Conservation (phyloP, 495 filamentous ascomycete species). For the Bacidia rubella region DNA sequence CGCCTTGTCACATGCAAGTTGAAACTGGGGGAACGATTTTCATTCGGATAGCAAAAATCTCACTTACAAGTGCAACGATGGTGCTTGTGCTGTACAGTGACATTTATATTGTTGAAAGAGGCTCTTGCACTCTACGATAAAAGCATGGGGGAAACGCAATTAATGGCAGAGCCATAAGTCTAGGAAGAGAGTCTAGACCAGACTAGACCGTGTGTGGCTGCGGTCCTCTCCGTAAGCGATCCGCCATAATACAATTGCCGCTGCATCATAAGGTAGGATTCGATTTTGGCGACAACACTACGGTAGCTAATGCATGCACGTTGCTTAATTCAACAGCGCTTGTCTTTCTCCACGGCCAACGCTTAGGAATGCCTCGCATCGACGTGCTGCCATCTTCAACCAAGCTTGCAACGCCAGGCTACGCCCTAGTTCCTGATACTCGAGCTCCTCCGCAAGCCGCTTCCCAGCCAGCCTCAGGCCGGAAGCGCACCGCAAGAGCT, state of each 20-base stretch:
- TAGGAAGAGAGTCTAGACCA: not conserved
- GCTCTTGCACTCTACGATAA: no score
- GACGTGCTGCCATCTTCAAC: slow-evolving; percentile 61
- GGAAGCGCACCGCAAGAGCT: slow-evolving; percentile 51
- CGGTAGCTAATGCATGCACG: not conserved
- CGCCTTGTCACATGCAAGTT: not conserved
- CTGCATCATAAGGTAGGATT: no score
- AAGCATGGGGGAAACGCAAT: no score
- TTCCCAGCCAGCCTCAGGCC: slow-evolving; percentile 39
- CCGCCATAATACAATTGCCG: no score
- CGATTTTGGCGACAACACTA: no score
- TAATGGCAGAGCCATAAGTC: not conserved
- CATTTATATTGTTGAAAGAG: no score
- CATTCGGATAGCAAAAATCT: no score
- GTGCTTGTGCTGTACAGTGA: no score
- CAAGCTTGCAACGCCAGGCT: slow-evolving; percentile 60
- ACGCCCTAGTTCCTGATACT: slow-evolving; percentile 77
- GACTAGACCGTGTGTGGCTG: not conserved
- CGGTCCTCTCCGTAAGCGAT: no score
- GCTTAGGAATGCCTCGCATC: slow-evolving; percentile 44
- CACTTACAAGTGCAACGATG: not conserved
- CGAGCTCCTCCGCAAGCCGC: slow-evolving; percentile 46
- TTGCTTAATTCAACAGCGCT: not conserved
- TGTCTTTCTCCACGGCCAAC: not conserved
- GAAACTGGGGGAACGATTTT: not conserved